Percentiles rank a stretch among this genome's conserved stretches.
phyloP scores from a whole-genome alignment of 2,329 filamentous ascomycete species.

The Huntiella decipiens region DNA sequence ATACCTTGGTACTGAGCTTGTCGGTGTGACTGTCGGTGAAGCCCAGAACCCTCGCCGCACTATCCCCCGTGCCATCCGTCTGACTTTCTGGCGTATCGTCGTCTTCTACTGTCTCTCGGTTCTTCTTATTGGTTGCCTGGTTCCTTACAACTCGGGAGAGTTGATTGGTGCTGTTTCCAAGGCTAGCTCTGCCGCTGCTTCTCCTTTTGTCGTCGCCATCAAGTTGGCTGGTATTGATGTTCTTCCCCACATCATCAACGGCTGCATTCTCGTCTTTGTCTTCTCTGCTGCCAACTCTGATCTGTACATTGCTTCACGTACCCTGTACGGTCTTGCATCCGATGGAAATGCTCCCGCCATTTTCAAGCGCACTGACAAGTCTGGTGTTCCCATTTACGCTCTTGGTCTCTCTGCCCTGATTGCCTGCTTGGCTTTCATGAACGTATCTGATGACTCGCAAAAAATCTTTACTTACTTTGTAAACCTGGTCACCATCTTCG shows the following conservation, averaged over 20 bases:
- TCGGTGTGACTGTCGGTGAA: constrained; percentile 62
- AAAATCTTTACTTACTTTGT: constrained; percentile 46
- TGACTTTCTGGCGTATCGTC: constrained; percentile 66
- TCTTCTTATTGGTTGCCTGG: constrained; percentile 56
- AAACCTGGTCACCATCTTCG: constrained; percentile 48
- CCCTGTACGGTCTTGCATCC: constrained; percentile 52
- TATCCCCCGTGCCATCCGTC: constrained; percentile 57
- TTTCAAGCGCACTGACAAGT: constrained; percentile 50
- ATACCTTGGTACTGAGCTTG: constrained; percentile 57
- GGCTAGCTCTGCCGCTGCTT: constrained; percentile 36
- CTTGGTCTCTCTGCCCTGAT: constrained; percentile 42
- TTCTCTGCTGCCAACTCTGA: constrained; percentile 64
- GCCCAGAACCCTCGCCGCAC: constrained; percentile 62
- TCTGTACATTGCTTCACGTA: constrained; percentile 56
- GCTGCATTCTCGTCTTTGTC: constrained; percentile 54
- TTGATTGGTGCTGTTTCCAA: constrained; percentile 37
- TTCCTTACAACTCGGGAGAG: constrained; percentile 46
- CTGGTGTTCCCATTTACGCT: constrained; percentile 51
- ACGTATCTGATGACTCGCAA: constrained; percentile 37
- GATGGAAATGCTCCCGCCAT: constrained; percentile 54
- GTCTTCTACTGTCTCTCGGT: constrained; percentile 63
- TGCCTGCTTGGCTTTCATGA: constrained; percentile 50
- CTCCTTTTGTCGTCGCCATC: constrained; percentile 61
- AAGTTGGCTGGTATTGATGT: constrained; percentile 39
- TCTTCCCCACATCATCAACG: constrained; percentile 53